Percentiles rank a stretch among this genome's conserved stretches.
These are phyloP conservation scores for Mycosarcoma maydis DNA, from an alignment of 1,284 basidiomycete species.

Conservation along the genomic window DNA sequence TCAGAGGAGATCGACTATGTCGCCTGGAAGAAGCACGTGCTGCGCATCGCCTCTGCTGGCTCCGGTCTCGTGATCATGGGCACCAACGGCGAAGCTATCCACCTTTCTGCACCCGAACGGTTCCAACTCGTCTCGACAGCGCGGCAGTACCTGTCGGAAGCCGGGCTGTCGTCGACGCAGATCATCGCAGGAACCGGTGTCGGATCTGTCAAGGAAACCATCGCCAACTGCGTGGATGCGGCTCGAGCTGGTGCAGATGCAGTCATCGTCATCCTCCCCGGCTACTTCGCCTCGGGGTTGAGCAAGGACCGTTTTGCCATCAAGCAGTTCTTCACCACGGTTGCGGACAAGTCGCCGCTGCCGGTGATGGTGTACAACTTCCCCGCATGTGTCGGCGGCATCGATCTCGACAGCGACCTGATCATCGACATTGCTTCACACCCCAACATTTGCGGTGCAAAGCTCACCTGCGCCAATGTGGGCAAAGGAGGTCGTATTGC, in stretches of 20 bases:
- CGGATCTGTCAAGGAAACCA: constrained; percentile 81
- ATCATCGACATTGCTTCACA: constrained; percentile 82
- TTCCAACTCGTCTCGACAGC: constrained; percentile 75
- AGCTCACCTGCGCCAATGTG: constrained; percentile 84
- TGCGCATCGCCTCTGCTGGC: constrained; percentile 76
- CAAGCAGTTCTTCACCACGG: constrained; percentile 80
- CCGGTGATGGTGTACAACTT: constrained; percentile 93
- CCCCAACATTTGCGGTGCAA: constrained; percentile 87
- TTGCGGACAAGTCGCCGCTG: constrained; percentile 80
- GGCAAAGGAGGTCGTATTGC: constrained; percentile 87
- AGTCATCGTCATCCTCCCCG: constrained; percentile 81
- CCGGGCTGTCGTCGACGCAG: constrained; percentile 74
- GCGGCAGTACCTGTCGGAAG: constrained; percentile 77
- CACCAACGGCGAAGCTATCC: constrained; percentile 82
- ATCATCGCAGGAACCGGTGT: constrained; percentile 84
- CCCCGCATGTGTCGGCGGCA: constrained; percentile 75
- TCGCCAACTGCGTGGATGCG: constrained; percentile 78
- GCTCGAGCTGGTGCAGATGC: constrained; percentile 84
- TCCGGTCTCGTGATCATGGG: constrained; percentile 81
- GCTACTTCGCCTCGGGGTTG: constrained; percentile 83
- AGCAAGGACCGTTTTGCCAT: constrained; percentile 73
- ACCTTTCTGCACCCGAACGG: constrained; percentile 80
- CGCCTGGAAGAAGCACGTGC: constrained; percentile 78
- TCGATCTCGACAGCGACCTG: constrained; percentile 86
- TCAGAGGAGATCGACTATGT: constrained; percentile 83